A percentile compares a stretch with the other conserved stretches of the same genome.
Evolutionary conservation across 371 early-diverging fungal species (phyloP).

Genomic region (Paraphysoderma sedebokerense): DNA sequence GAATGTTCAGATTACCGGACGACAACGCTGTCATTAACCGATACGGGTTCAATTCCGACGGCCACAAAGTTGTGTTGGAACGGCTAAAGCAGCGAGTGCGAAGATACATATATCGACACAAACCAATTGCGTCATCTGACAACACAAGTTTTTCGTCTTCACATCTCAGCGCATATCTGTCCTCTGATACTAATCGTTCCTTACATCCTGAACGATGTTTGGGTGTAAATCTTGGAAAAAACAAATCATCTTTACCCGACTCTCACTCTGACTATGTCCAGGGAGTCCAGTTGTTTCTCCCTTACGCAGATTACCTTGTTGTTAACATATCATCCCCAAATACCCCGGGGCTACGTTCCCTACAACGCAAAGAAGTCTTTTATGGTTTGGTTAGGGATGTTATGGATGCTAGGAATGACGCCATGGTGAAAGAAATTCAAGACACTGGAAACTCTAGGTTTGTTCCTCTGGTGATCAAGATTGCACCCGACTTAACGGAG

Average conservation of each 20-base stretch:
- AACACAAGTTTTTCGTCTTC: too few species aligned
- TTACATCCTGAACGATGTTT: constrained; percentile 18
- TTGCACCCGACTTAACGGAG: constrained; percentile 56
- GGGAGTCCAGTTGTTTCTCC: constrained; percentile 44
- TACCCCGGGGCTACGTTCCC: constrained; percentile 50
- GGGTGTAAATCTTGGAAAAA: constrained; percentile 72
- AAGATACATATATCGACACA: constrained; percentile 21
- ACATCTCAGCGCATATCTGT: too few species aligned
- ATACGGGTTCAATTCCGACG: constrained; percentile 74
- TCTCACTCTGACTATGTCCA: constrained; percentile 47
- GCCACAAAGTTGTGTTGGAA: constrained; percentile 30
- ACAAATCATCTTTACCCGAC: constrained; percentile 42
- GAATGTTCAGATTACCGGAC: constrained; percentile 53
- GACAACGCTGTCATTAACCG: constrained; percentile 66
- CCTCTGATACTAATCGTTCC: neutral
- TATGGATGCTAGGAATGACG: constrained; percentile 6
- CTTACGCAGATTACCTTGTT: constrained; percentile 64
- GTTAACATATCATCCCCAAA: constrained; percentile 70
- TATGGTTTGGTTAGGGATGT: constrained; percentile 42
- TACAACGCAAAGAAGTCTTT: constrained; percentile 45
- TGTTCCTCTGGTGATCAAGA: constrained; percentile 65
- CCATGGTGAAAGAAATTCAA: constrained; percentile 28
- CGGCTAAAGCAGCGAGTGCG: constrained; percentile 45
- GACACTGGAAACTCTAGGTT: constrained; percentile 13
- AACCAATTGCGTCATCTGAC: constrained; percentile 14